These are phyloP conservation scores for Quercus berberidifolia DNA, from an alignment of 306 rosid species.

Conservation along the genomic window DNA sequence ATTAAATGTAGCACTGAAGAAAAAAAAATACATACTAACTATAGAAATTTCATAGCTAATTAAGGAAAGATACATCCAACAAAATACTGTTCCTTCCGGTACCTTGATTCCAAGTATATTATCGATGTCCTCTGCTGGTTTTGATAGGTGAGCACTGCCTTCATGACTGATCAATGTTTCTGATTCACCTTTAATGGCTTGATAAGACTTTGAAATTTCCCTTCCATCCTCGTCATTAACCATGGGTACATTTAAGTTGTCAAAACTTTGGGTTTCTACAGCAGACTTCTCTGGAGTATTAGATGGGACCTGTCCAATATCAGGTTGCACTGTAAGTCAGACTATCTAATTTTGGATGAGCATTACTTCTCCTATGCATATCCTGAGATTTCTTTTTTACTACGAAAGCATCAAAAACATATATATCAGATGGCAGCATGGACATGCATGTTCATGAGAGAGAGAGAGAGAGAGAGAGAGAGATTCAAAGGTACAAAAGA, in stretches of 20 bases:
- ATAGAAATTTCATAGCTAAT: neutral
- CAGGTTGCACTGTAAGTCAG: neutral
- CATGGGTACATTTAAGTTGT: neutral
- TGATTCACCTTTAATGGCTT: neutral
- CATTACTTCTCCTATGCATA: neutral
- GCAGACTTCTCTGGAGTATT: neutral
- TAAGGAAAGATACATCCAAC: neutral
- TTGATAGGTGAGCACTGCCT: neutral
- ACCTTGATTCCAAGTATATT: neutral
- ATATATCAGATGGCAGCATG: neutral
- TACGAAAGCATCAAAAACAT: neutral
- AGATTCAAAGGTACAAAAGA: neutral
- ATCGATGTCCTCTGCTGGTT: constrained; percentile 9
- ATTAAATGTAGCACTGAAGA: neutral
- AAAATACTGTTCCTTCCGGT: neutral
- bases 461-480: neutral
- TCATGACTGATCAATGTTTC: neutral
- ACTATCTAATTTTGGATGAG: neutral
- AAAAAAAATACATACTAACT: too few species aligned
- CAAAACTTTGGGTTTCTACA: constrained; percentile 9
- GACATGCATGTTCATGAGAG: neutral
- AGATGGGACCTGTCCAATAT: constrained; percentile 21
- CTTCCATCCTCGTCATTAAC: neutral
- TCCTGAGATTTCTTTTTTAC: neutral
- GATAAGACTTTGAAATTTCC: neutral